A percentile compares a stretch with the other conserved stretches of the same genome.
Evolutionary conservation across 2,329 filamentous ascomycete species (phyloP).

Genomic region (Podosphaera xanthii): DNA sequence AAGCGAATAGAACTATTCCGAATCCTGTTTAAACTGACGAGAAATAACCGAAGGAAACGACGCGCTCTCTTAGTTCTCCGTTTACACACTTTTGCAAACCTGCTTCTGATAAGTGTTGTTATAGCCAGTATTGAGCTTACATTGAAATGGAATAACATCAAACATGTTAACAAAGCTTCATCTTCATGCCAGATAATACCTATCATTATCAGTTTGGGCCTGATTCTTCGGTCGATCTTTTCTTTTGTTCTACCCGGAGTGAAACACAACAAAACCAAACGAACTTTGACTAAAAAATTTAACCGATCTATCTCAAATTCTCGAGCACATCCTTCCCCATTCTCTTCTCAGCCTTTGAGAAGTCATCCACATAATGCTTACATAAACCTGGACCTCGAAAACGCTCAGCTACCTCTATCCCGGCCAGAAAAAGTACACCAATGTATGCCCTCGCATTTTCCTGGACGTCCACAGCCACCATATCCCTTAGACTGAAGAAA

Average conservation of each 20-base stretch:
- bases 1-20: not conserved
- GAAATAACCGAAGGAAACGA: not conserved
- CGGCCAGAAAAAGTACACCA: no score
- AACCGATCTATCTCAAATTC: no score
- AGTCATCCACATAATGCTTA: no score
- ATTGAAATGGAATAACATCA: constrained; percentile 10
- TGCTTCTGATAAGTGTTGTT: constrained; percentile 2
- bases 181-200: constrained; percentile 12
- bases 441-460: no score
- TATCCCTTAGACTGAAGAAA: no score
- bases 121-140: constrained; percentile 8
- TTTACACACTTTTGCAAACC: constrained; percentile 2
- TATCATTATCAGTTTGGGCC: constrained; percentile 10
- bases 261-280: no score
- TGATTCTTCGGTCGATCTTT: not conserved
- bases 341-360: no score
- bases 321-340: no score
- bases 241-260: constrained; percentile 13
- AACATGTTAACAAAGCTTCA: constrained; percentile 7
- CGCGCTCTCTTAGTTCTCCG: not conserved
- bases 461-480: no score
- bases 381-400: no score
- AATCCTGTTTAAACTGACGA: not conserved
- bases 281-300: no score
- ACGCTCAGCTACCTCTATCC: no score